phyloP scores from a whole-genome alignment of 2,329 filamentous ascomycete species.

The Alternaria panax region DNA sequence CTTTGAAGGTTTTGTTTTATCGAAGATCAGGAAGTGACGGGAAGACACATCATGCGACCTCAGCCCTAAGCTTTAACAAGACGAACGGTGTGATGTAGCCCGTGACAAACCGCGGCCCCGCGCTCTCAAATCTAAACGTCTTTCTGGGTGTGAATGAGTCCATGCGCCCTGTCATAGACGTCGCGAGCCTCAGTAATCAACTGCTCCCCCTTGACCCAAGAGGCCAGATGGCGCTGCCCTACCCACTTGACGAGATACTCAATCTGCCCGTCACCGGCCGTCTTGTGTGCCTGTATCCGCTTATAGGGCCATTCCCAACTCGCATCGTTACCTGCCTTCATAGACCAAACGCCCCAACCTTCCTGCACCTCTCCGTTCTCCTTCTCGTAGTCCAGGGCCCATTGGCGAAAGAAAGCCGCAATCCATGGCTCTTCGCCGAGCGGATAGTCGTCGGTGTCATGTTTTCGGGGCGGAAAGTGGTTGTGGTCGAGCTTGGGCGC shows the following conservation, averaged over 20 bases:
- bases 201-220: too few relatives aligned
- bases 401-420: slow-evolving; percentile 22
- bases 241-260: slow-evolving; percentile 26
- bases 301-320: slow-evolving; percentile 29
- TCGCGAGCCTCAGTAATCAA: too few relatives aligned
- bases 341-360: slow-evolving; percentile 20
- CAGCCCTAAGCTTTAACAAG: neutral
- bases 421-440: slow-evolving; percentile 24
- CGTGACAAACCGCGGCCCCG: too few relatives aligned
- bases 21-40: neutral
- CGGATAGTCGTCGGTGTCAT: neutral
- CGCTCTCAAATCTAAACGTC: too few relatives aligned
- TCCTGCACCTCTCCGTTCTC: slow-evolving; percentile 23
- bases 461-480: neutral
- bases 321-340: slow-evolving; percentile 9
- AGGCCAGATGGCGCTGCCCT: too few relatives aligned
- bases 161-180: too few relatives aligned
- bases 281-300: slow-evolving; percentile 18
- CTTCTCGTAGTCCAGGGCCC: slow-evolving; percentile 24
- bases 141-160: too few relatives aligned
- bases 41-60: neutral
- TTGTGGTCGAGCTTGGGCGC: neutral
- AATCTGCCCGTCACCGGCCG: slow-evolving; percentile 5
- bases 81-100: neutral
- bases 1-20: neutral